These are phyloP conservation scores for Lasiosphaeriaceae sp. DNA, from an alignment of 495 filamentous ascomycete species.

Conservation along the genomic window DNA sequence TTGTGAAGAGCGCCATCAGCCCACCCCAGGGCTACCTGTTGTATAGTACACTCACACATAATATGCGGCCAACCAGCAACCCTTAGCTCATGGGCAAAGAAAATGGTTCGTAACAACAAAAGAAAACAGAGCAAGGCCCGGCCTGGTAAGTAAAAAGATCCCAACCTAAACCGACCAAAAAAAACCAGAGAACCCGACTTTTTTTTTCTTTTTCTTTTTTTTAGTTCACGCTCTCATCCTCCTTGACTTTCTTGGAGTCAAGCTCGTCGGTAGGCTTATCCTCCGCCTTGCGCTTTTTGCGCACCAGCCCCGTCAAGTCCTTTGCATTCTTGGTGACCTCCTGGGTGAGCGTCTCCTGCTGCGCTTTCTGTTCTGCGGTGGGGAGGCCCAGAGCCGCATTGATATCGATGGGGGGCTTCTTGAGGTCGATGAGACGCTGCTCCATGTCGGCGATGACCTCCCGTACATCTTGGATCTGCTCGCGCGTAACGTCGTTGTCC, in stretches of 20 bases:
- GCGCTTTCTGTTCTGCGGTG: constrained; percentile 35
- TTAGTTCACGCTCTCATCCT: constrained; percentile 1
- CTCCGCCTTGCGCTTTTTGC: constrained; percentile 63
- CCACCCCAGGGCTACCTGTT: too few species aligned
- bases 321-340: constrained; percentile 69
- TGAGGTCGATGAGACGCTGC: constrained; percentile 64
- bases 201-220: not conserved
- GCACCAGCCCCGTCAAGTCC: constrained; percentile 81
- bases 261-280: constrained; percentile 30
- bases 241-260: constrained; percentile 41
- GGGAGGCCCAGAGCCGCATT: constrained; percentile 46
- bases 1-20: too few species aligned
- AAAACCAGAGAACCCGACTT: not conserved
- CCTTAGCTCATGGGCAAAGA: too few species aligned
- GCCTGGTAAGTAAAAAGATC: not conserved
- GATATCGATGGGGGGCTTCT: constrained; percentile 63
- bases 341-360: constrained; percentile 50
- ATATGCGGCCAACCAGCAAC: too few species aligned
- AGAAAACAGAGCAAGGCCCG: not conserved
- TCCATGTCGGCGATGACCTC: constrained; percentile 88
- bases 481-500: constrained; percentile 56
- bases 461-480: constrained; percentile 74
- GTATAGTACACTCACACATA: too few species aligned
- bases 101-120: not conserved
- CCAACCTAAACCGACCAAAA: not conserved